Percentiles rank a stretch among this genome's conserved stretches.
These are phyloP conservation scores for Endothia cerciana DNA, from an alignment of 2,329 filamentous ascomycete genomes.

Conservation along the genomic window DNA sequence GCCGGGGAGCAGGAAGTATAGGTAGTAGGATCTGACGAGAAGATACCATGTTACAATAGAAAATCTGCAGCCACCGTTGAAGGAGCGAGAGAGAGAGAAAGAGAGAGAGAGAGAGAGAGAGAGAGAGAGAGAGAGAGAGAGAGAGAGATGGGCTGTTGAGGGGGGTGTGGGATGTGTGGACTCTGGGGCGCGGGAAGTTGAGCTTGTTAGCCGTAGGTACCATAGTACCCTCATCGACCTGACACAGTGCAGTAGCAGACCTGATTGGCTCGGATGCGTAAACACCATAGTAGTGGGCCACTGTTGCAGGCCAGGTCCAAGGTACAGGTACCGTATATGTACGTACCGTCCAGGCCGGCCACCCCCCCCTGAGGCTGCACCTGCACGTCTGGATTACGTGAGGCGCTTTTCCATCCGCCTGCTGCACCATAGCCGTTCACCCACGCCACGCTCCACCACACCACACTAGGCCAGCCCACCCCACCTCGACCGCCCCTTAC, in stretches of 20 bases:
- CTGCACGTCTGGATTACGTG: slow-evolving; percentile 7
- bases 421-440: slow-evolving; percentile 1
- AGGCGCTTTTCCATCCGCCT: neutral
- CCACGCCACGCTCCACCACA: slow-evolving; percentile 1
- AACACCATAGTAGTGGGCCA: neutral
- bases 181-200: neutral
- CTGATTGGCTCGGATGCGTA: neutral
- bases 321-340: neutral
- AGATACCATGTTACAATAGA: neutral
- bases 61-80: slow-evolving; percentile 1
- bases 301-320: neutral
- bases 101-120: too few species aligned
- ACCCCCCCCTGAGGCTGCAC: neutral
- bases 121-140: too few species aligned
- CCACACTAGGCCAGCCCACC: neutral
- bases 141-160: neutral
- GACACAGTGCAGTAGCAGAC: neutral
- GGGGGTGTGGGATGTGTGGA: neutral
- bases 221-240: too few species aligned
- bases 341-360: neutral
- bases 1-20: neutral
- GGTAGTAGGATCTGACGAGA: neutral
- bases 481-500: neutral
- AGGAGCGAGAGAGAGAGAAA: neutral
- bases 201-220: neutral